Evolutionary conservation across 2,329 filamentous ascomycete species (phyloP), one percentile per base, ranked within the genome.

Genomic region (Neofusicoccum kwambonambiense): DNA sequence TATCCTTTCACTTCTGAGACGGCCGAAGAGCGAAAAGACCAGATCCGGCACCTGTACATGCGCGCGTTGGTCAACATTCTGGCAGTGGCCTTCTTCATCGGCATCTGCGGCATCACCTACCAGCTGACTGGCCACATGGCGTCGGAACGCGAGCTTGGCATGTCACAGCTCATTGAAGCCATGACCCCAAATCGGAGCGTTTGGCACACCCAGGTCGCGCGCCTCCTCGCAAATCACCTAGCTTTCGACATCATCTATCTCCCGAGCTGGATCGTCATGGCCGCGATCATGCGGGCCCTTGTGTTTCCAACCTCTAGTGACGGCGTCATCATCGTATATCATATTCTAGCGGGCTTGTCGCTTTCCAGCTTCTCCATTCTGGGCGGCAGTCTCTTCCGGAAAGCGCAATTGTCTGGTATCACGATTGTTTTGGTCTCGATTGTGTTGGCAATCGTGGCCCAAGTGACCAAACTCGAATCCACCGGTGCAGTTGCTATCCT

Each of bases 101-200:
- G 88, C 19, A 84, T 95, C 63, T 88, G 95, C 51, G 92, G 91
- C 63, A 86, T 97, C 31, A 89, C 89, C 42, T 97, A 97, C 74
- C 93, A 97, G 72, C 82, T 96, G 64, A 91, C 92, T 0, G 93
- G 93, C 8, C 88, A 93, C 70, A 89, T 96, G 74, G 93, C 93
- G 7, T 87, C 89, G 1, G 93, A 97, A 78, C 84, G 93, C 64
- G 93, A 97, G 79, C 82, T 88, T 15, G 93, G 93, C 65, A 95
- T 97, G 85, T 91, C 91, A 4, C 91, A 93, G 68, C 82, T 97
- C 34, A 87, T 97, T 49, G 93, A 97, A 77, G 90, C 92, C 63
- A 97, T 96, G 92, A 93, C 95, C 83, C 90, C 91, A 0, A 91
- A 91, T 64, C 83, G 84, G 63, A 84, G 84, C 56, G 81, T 86